Conservation (phyloP, 2,329 filamentous ascomycete species). For the Alternaria metachromatica region DNA sequence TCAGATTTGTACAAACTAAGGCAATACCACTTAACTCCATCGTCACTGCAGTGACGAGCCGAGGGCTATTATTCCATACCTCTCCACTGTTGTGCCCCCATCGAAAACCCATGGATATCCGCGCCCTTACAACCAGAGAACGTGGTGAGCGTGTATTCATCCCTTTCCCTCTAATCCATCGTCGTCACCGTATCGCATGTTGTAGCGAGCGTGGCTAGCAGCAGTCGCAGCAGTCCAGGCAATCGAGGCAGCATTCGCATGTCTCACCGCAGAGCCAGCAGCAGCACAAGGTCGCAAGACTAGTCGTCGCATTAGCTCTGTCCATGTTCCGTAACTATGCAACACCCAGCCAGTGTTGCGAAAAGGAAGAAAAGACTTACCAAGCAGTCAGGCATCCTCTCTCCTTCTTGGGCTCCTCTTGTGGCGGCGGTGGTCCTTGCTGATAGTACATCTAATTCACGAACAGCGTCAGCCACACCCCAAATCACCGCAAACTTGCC, state of each 20-base stretch:
- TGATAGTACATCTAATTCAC: conserved; percentile 42
- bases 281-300: conserved; percentile 46
- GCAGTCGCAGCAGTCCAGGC: conserved; percentile 36
- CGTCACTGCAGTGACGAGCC: not conserved
- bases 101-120: not conserved
- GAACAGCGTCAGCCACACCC: not conserved
- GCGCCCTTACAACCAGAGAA: not conserved
- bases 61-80: not conserved
- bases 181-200: not conserved
- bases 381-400: conserved; percentile 42
- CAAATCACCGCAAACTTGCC: not conserved
- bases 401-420: conserved; percentile 39
- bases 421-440: conserved; percentile 33
- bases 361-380: conserved; percentile 22
- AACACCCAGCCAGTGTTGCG: not conserved
- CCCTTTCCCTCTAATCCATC: not conserved
- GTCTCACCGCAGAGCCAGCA: conserved; percentile 47
- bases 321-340: not conserved
- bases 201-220: conserved; percentile 17
- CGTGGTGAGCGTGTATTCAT: not conserved
- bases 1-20: not conserved
- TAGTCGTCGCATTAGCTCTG: conserved; percentile 3
- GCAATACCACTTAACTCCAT: not conserved
- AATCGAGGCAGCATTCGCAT: conserved; percentile 46
- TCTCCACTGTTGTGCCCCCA: not conserved